Evolutionary conservation across 257 asterid genomes (phyloP).

Genomic region (Euphrasia confusa): DNA sequence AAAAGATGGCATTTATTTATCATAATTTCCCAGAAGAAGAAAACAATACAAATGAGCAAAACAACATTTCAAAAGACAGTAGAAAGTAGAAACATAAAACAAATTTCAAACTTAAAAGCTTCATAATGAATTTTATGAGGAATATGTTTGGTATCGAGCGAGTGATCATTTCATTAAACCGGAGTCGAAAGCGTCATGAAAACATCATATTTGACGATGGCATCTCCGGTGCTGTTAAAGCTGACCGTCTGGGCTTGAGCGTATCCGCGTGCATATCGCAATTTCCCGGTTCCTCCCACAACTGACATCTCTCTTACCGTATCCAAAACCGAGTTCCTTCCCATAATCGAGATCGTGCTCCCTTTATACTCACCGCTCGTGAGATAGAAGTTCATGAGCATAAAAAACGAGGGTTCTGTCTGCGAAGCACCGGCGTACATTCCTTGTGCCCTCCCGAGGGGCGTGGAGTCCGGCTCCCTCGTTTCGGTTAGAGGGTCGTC

Average conservation of each 20-base stretch:
- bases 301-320: background rate
- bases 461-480: constrained; percentile 37
- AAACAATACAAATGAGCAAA: too few relatives aligned
- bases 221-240: background rate
- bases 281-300: background rate
- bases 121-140: too few relatives aligned
- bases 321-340: background rate
- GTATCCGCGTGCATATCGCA: background rate
- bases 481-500: constrained; percentile 48
- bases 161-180: too few relatives aligned
- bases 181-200: background rate
- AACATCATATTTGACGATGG: background rate
- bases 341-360: background rate
- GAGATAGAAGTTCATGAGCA: background rate
- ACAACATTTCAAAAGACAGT: too few relatives aligned
- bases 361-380: background rate
- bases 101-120: too few relatives aligned
- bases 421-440: constrained; percentile 45
- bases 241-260: background rate
- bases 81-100: too few relatives aligned
- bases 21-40: too few relatives aligned
- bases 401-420: background rate
- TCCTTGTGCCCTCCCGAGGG: constrained; percentile 55
- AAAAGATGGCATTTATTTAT: too few relatives aligned
- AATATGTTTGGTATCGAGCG: too few relatives aligned